These are phyloP conservation scores for Aspergillus bridgeri DNA, from an alignment of 495 filamentous ascomycete genomes.

Conservation along the genomic window DNA sequence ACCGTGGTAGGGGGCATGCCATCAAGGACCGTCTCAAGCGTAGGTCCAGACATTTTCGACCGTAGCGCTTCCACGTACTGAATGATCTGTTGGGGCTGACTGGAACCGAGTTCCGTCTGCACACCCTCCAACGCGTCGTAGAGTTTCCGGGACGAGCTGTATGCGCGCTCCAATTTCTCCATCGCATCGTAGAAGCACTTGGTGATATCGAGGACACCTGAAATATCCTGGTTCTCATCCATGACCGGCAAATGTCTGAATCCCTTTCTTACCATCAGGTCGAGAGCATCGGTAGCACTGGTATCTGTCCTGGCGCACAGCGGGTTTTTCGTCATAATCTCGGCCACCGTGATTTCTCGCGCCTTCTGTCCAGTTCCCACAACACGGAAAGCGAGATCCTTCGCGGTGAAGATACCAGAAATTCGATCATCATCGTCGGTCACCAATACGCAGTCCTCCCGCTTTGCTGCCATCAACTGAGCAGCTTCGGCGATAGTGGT, in stretches of 20 bases:
- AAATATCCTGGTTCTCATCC: conserved; percentile 99
- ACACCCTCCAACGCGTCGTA: conserved; percentile 98
- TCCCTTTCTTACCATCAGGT: conserved; percentile 97
- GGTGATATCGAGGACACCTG: conserved; percentile 96
- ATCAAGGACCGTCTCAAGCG: conserved; percentile 88
- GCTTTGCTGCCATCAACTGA: conserved; percentile 98
- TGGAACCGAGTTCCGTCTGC: conserved; percentile 95
- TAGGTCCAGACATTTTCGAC: conserved; percentile 96
- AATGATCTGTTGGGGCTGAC: conserved; percentile 96
- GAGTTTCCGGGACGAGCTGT: conserved; percentile 90
- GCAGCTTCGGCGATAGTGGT: conserved; percentile 95
- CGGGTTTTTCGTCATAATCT: conserved; percentile 99
- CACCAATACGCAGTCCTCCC: conserved; percentile 98
- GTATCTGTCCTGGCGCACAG: conserved; percentile 96
- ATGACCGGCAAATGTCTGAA: conserved; percentile 98
- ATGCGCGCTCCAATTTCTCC: conserved; percentile 97
- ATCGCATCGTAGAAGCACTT: conserved; percentile 99
- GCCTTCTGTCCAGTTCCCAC: conserved; percentile 92
- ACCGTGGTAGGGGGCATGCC: conserved; percentile 91
- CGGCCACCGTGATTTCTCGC: conserved; percentile 82
- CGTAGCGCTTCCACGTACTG: conserved; percentile 96
- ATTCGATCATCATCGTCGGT: conserved; percentile 98
- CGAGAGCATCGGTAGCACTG: conserved; percentile 93
- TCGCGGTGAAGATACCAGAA: conserved; percentile 97
- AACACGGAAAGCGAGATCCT: conserved; percentile 96